Percentiles rank a stretch among this genome's conserved stretches.
These are phyloP conservation scores for Trichoderma sp. DNA, from an alignment of 2,329 filamentous ascomycete species.

Conservation along the genomic window DNA sequence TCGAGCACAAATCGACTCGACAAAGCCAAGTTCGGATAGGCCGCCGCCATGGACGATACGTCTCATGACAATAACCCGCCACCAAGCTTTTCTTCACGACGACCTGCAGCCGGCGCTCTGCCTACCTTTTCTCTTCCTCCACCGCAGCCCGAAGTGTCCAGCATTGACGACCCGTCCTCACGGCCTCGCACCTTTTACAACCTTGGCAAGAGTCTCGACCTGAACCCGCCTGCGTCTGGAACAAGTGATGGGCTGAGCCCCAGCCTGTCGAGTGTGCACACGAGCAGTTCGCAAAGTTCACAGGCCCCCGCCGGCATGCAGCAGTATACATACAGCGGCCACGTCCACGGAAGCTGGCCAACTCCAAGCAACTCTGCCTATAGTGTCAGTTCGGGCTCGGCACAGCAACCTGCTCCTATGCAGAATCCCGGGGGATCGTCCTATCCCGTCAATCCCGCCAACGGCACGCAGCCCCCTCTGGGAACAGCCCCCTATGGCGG, in stretches of 20 bases:
- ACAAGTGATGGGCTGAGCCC: conserved; percentile 63
- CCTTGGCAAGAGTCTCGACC: conserved; percentile 26
- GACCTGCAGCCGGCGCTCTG: conserved; percentile 38
- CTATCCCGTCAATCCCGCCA: conserved; percentile 56
- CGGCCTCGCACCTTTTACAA: conserved; percentile 34
- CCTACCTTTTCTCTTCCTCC: conserved; percentile 42
- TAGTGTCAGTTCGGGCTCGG: conserved; percentile 52
- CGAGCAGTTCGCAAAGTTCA: conserved; percentile 59
- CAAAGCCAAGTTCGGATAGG: neutral
- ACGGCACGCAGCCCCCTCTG: conserved; percentile 35
- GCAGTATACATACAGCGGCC: conserved; percentile 52
- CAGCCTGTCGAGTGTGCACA: conserved; percentile 62
- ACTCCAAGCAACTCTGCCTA: conserved; percentile 53
- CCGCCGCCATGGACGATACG: conserved; percentile 35
- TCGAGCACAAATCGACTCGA: neutral
- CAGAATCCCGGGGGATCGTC: conserved; percentile 35
- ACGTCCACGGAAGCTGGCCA: conserved; percentile 61
- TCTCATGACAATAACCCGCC: conserved; percentile 20
- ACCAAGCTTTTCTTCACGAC: conserved; percentile 39
- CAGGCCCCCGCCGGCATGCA: conserved; percentile 51
- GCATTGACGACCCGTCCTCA: conserved; percentile 35
- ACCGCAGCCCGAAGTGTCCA: conserved; percentile 41
- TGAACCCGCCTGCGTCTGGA: conserved; percentile 43
- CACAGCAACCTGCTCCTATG: conserved; percentile 35
- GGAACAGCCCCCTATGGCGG: conserved; percentile 35